Base-by-base conservation (phyloP, 345 rosid genomes). In the Iberis pinnata region DNA sequence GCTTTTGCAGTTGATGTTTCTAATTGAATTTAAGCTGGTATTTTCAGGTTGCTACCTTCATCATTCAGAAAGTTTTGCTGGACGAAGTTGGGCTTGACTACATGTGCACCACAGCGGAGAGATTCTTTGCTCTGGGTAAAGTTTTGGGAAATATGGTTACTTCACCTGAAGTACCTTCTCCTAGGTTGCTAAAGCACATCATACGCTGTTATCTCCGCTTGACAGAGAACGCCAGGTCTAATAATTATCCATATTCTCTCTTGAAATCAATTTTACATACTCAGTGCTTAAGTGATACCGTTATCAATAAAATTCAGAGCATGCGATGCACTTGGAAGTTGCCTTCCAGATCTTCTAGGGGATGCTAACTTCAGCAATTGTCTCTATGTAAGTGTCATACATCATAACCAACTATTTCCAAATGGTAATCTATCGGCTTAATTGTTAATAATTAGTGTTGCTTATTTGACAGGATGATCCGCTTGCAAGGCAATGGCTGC, bases 21-120 rank as follows among this genome's bases (percentile, higher is more conserved):
- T 63, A 14, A 26, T 36, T 33, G 8, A 26, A 12, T 50, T 49
- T 50, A 41, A 19, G 15, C 56, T 1, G 15, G 10, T 42, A 36
- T 39, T 69, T 58, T 65, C 88, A 92, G 98, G 97, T 92, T 55
- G 98, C 95, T 0, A 88, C 97, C 26, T 88, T 88, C 64, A 92
- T 92, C 9, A 78, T 92, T 60, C 95, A 80, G 63, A 81, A 79
- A 68, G 83, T 92, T 58, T 68, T 88, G 68, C 63, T 75, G 61
- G 98, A 92, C 70, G 90, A 81, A 61, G 74, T 92, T 66, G 97
- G 98, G 56, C 73, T 90, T 76, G 89, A 90, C 53, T 87, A 90
- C 67, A 87, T 90, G 49, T 86, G 92, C 61, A 71, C 81, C 19
- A 73, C 84, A 40, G 81, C 90, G 8, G 98, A 92, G 70, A 75